Percentiles rank a stretch among this genome's conserved stretches.
phyloP scores from a whole-genome alignment of 2,329 filamentous ascomycete genomes.

The Ophioceras dolichostomum region DNA sequence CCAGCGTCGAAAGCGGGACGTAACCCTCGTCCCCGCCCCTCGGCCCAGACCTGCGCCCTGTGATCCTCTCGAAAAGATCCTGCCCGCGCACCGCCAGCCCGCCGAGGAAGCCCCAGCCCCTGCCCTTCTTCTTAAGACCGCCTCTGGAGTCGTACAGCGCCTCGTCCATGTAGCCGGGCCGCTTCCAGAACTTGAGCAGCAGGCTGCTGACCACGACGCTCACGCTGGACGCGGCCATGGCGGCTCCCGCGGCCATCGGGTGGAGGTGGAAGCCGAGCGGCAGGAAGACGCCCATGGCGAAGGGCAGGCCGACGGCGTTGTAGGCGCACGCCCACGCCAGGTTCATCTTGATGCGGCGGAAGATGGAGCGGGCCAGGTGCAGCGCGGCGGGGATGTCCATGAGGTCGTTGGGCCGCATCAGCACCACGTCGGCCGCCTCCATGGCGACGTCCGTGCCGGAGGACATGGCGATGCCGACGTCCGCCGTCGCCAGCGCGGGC shows the following conservation, averaged over 20 bases:
- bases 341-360: conserved; percentile 87
- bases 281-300: conserved; percentile 93
- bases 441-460: conserved; percentile 94
- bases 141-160: conserved; percentile 47
- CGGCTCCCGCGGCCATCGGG: conserved; percentile 86
- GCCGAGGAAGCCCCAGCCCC: conserved; percentile 27
- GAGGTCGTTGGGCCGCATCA: conserved; percentile 86
- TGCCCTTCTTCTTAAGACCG: conserved; percentile 26
- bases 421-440: conserved; percentile 90
- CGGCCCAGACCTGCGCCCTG: conserved; percentile 17
- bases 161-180: conserved; percentile 79
- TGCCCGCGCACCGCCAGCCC: conserved; percentile 25
- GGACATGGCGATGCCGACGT: conserved; percentile 85
- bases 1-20: conserved; percentile 43
- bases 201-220: conserved; percentile 79
- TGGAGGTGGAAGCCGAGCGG: conserved; percentile 81
- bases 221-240: conserved; percentile 85
- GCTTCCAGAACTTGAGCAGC: conserved; percentile 73
- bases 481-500: conserved; percentile 81
- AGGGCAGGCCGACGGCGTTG: conserved; percentile 81
- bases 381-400: conserved; percentile 87
- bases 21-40: conserved; percentile 41
- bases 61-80: conserved; percentile 24
- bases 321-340: conserved; percentile 87
- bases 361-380: conserved; percentile 71